Conservation (phyloP, 2,329 filamentous ascomycete genomes). For the Fusarium mangiferae region DNA sequence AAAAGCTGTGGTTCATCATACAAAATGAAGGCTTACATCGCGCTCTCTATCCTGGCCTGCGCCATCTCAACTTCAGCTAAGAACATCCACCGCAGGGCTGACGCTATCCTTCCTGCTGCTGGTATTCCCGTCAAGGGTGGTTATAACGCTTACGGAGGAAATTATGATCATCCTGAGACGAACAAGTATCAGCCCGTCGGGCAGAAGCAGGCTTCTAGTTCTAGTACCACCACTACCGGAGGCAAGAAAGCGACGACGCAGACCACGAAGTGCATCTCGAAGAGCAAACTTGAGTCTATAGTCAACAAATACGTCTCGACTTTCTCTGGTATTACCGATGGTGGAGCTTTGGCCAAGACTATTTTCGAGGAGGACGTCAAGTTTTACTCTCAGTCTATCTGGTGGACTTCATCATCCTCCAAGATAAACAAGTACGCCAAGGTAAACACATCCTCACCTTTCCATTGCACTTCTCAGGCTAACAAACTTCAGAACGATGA, state of each 20-base stretch:
- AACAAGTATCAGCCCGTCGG: slow-evolving; percentile 18
- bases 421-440: slow-evolving; percentile 29
- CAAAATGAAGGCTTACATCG: slow-evolving; percentile 25
- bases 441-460: neutral
- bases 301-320: slow-evolving; percentile 36
- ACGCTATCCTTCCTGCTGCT: slow-evolving; percentile 6
- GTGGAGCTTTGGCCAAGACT: slow-evolving; percentile 12
- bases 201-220: slow-evolving; percentile 11
- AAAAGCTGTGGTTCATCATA: neutral
- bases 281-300: slow-evolving; percentile 17
- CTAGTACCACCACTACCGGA: neutral
- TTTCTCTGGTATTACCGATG: slow-evolving; percentile 33
- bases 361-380: slow-evolving; percentile 27
- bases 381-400: slow-evolving; percentile 34
- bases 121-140: slow-evolving; percentile 23
- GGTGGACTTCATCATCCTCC: slow-evolving; percentile 29
- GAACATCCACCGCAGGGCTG: slow-evolving; percentile 10
- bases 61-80: slow-evolving; percentile 26
- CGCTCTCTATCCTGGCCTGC: slow-evolving; percentile 24
- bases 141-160: slow-evolving; percentile 27
- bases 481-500: slow-evolving; percentile 12
- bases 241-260: neutral
- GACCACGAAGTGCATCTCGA: slow-evolving; percentile 13
- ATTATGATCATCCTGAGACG: slow-evolving; percentile 29
- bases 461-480: rapidly evolving